Conservation (phyloP, 2,329 filamentous ascomycete species). For the Penicillium sp. region DNA sequence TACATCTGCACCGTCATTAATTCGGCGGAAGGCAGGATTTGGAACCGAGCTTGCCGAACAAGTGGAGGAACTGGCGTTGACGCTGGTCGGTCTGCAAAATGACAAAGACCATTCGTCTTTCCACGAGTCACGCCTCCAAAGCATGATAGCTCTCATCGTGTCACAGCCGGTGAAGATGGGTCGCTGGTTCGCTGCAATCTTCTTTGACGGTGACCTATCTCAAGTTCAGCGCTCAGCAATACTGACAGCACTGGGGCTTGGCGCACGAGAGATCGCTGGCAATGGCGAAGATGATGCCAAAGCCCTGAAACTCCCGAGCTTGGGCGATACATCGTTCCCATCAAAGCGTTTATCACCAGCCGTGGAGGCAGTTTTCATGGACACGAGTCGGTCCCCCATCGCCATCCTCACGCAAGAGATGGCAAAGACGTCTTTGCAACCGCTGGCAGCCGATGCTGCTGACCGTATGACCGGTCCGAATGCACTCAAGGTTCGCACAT, state of each 20-base stretch:
- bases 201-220: constrained; percentile 90
- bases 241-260: constrained; percentile 73
- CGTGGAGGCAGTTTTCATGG: constrained; percentile 65
- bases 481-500: constrained; percentile 80
- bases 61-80: constrained; percentile 68
- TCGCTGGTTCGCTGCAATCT: constrained; percentile 74
- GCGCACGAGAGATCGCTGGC: constrained; percentile 78
- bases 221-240: constrained; percentile 75
- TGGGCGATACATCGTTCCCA: constrained; percentile 56
- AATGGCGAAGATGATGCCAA: constrained; percentile 53
- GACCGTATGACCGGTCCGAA: constrained; percentile 74
- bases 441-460: constrained; percentile 73
- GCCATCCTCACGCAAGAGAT: constrained; percentile 63
- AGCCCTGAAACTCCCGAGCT: constrained; percentile 25
- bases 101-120: constrained; percentile 78
- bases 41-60: constrained; percentile 84
- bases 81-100: constrained; percentile 75
- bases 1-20: constrained; percentile 67
- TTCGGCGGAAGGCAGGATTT: constrained; percentile 81
- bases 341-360: constrained; percentile 71
- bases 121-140: constrained; percentile 66
- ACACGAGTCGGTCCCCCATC: constrained; percentile 49
- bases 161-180: constrained; percentile 72
- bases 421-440: constrained; percentile 67
- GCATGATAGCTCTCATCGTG: constrained; percentile 74